Conservation (phyloP, 495 filamentous ascomycete species). For the Trichoderma reesei region DNA sequence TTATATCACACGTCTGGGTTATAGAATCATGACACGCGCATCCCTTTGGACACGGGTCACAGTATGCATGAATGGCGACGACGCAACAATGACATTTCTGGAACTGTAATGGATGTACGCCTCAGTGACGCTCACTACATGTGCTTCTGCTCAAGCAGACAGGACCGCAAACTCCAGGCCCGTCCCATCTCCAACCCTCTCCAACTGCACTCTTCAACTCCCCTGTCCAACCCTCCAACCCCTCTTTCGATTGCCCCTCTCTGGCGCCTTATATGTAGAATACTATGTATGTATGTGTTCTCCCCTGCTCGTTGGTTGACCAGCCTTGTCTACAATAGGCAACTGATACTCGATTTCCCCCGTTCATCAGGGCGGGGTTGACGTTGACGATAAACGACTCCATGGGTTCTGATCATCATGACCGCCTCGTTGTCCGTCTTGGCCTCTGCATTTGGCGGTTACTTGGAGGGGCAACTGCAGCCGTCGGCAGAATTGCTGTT, state of each 20-base stretch:
- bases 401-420: background rate
- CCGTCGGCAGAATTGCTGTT: too few relatives aligned
- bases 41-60: background rate
- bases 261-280: background rate
- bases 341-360: background rate
- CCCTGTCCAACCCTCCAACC: background rate
- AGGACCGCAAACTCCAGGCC: background rate
- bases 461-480: too few relatives aligned
- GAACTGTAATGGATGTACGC: background rate
- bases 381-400: background rate
- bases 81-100: background rate
- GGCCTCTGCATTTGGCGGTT: too few relatives aligned
- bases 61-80: background rate
- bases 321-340: slow-evolving; percentile 1
- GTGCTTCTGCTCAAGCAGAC: background rate
- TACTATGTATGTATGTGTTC: background rate
- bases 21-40: background rate
- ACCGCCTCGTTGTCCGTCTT: too few relatives aligned
- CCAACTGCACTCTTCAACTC: background rate
- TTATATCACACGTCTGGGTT: too few relatives aligned
- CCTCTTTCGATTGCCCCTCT: too few relatives aligned
- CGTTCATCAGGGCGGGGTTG: background rate
- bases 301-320: background rate
- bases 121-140: too few relatives aligned
- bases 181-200: too few relatives aligned